A percentile compares a stretch with the other conserved stretches of the same genome.
phyloP scores from a whole-genome alignment of 768 basidiomycete species.

The Calocybe indica region DNA sequence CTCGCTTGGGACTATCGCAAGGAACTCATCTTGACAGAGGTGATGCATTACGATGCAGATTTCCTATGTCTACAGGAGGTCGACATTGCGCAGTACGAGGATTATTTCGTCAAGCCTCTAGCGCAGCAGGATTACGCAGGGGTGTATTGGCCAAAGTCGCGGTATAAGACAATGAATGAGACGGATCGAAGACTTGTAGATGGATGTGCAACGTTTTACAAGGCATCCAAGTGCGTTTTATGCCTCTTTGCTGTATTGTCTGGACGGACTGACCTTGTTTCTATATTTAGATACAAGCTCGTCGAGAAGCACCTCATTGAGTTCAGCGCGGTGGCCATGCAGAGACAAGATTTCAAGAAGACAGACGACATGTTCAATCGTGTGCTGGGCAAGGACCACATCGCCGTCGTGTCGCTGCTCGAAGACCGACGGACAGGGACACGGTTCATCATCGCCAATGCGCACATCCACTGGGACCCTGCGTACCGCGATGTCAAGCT shows the following conservation, averaged over 20 bases:
- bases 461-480: constrained; percentile 92
- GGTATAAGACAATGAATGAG: constrained; percentile 90
- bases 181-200: constrained; percentile 85
- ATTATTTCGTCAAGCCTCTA: constrained; percentile 77
- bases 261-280: not conserved
- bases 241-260: constrained; percentile 4
- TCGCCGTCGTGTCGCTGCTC: constrained; percentile 81
- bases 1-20: constrained; percentile 93
- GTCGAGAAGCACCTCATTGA: constrained; percentile 93
- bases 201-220: constrained; percentile 96
- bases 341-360: constrained; percentile 90
- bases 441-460: constrained; percentile 83
- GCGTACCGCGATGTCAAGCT: constrained; percentile 94
- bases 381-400: constrained; percentile 90
- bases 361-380: constrained; percentile 99
- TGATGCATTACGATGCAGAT: constrained; percentile 77
- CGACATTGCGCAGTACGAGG: constrained; percentile 87
- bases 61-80: constrained; percentile 95
- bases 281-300: constrained; percentile 66
- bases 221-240: constrained; percentile 68
- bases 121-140: constrained; percentile 81
- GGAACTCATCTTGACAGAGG: constrained; percentile 79
- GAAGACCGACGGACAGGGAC: constrained; percentile 87
- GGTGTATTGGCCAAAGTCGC: constrained; percentile 85
- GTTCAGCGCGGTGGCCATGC: constrained; percentile 89